phyloP scores from a whole-genome alignment of 257 asterid genomes.

The Nicotiana otophora region DNA sequence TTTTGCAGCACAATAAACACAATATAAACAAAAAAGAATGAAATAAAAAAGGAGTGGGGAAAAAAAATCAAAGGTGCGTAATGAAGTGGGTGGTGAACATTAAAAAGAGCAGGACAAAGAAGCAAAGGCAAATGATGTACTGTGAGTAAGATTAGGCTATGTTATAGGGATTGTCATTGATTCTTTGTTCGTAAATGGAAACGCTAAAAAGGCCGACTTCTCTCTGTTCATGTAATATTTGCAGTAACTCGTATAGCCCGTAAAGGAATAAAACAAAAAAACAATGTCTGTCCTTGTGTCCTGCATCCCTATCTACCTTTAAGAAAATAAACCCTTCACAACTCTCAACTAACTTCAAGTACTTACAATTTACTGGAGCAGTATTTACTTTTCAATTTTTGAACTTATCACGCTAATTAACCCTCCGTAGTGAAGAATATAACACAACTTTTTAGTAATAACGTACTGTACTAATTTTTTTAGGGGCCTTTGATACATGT shows the following conservation, averaged over 20 bases:
- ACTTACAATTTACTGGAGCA: neutral
- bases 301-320: neutral
- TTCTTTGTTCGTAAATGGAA: neutral
- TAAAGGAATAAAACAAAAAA: neutral
- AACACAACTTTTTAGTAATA: neutral
- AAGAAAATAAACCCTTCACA: neutral
- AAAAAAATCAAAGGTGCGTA: neutral
- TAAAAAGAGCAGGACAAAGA: neutral
- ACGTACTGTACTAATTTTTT: neutral
- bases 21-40: too few species aligned
- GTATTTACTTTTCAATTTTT: neutral
- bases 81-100: neutral
- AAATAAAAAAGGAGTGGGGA: too few species aligned
- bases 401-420: neutral
- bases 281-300: neutral
- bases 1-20: neutral
- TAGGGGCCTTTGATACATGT: too few species aligned
- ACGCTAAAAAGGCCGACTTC: neutral
- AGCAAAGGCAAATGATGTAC: neutral
- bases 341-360: slow-evolving; percentile 1
- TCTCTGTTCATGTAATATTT: neutral
- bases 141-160: neutral
- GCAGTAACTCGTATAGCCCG: neutral
- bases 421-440: neutral
- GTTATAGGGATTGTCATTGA: slow-evolving; percentile 10